Base-by-base conservation (phyloP, 257 asterid genomes). In the Paulownia fortunei region DNA sequence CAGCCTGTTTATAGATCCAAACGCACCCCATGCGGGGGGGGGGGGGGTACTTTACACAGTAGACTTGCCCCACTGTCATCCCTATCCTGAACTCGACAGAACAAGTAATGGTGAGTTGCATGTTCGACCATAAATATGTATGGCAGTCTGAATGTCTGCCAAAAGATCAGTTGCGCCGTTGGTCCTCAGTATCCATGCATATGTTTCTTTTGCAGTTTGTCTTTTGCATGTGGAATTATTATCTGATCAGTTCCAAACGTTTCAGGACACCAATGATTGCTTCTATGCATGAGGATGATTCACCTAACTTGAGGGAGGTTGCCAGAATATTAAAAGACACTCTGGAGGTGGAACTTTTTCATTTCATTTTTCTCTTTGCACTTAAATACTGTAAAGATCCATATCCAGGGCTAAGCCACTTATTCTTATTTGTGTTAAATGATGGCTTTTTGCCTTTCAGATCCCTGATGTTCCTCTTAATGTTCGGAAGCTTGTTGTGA, bases 211-310 rank as follows among this genome's bases (percentile, higher is more conserved):
- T 24, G 18, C 46, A 23, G 23, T 16, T 62, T 73, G 42, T 30
- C 13, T 10, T 19, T 15, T 69, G 15, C 42, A 32, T 18, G 13
- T 26, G 58, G 19, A 49, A 19, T 23, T 60, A 13, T 67, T 41
- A 13, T 81, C 72, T 52, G 55, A 69, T 27, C 34, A 4, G 13
- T 46, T 59, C 8, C 32, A 12, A 69, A 59, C 70, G 54, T 83
- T 76, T 36, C 82, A 92, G 98, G 88, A 90, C 97, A 27, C 95
- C 90, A 1, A 51, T 90, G 85, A 83, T 93, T 82, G 92, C 96
- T 64, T 91, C 95, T 26, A 93, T 93, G 98, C 97, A 92, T n/a
- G 96, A 89, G 86, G 98, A 93, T 79, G 93, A 88, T 76, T 86
- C 96, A 72, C 90, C 95, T 1, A 86, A 88, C 79, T 86, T 93